These are phyloP conservation scores for Xanthoceras sorbifolium DNA, from an alignment of 345 rosid species.

Conservation along the genomic window DNA sequence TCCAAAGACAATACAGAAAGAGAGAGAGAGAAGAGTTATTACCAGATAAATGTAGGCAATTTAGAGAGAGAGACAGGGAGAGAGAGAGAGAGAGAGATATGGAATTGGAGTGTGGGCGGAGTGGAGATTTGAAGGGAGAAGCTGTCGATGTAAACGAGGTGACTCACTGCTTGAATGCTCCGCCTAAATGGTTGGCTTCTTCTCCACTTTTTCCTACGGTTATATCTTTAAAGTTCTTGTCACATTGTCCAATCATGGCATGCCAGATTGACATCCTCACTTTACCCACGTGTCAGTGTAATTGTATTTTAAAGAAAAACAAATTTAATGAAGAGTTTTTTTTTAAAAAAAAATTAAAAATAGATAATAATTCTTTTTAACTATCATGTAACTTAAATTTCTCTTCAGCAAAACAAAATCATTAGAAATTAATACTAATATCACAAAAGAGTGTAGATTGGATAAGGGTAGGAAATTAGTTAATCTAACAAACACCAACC, in stretches of 20 bases:
- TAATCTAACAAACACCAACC: too few species aligned
- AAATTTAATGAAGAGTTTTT: too few species aligned
- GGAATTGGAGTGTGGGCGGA: not conserved
- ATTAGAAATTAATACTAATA: too few species aligned
- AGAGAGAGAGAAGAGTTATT: not conserved
- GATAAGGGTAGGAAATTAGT: too few species aligned
- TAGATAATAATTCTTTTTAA: too few species aligned
- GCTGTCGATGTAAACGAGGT: conserved; percentile 49
- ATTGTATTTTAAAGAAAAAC: too few species aligned
- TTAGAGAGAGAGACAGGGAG: not conserved
- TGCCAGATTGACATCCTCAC: not conserved
- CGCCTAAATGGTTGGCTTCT: conserved; percentile 33
- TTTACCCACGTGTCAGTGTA: not conserved
- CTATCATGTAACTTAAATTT: too few species aligned
- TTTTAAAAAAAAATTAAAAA: too few species aligned
- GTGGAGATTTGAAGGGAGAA: conserved; percentile 19
- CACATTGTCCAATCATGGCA: not conserved
- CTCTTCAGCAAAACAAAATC: too few species aligned
- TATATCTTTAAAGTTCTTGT: not conserved
- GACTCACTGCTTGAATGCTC: conserved; percentile 36
- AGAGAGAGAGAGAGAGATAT: not conserved
- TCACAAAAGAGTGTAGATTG: too few species aligned
- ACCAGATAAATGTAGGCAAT: not conserved
- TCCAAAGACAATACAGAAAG: not conserved
- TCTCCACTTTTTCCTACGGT: conserved; percentile 18